Evolutionary conservation across 2,329 filamentous ascomycete genomes (phyloP).

Genomic region (Trichoderma atrobrunneum): DNA sequence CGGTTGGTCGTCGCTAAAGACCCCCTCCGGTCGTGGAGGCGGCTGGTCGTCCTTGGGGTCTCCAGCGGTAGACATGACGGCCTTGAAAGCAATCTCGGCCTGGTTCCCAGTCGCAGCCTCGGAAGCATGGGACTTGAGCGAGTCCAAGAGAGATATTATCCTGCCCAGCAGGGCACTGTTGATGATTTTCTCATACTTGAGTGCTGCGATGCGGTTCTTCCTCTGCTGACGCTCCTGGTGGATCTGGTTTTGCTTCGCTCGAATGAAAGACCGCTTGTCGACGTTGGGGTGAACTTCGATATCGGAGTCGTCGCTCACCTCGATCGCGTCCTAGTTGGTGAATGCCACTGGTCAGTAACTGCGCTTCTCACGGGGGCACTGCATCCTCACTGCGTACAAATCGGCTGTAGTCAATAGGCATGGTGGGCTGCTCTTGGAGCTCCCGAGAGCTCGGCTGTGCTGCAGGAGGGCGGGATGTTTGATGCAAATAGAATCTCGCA

Average conservation of each 20-base stretch:
- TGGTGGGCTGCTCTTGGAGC: constrained; percentile 25
- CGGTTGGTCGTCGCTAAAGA: constrained; percentile 70
- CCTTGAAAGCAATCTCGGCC: constrained; percentile 83
- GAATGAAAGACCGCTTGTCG: constrained; percentile 97
- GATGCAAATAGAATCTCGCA: background rate
- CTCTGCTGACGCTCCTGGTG: constrained; percentile 85
- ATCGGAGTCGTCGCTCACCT: constrained; percentile 97
- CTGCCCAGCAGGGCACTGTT: constrained; percentile 87
- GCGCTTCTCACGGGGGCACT: background rate
- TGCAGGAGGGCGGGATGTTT: background rate
- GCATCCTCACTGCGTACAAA: constrained; percentile 49
- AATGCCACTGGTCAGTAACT: background rate
- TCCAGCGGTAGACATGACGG: constrained; percentile 77
- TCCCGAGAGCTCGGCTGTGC: background rate
- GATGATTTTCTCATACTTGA: constrained; percentile 89
- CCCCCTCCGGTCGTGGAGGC: constrained; percentile 70
- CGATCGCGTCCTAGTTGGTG: constrained; percentile 68
- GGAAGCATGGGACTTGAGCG: constrained; percentile 70
- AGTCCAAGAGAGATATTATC: constrained; percentile 73
- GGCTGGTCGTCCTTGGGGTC: constrained; percentile 72
- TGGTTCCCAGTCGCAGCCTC: constrained; percentile 64
- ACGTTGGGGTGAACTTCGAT: constrained; percentile 98
- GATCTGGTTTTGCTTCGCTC: constrained; percentile 96
- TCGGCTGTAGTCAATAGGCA: constrained; percentile 64
- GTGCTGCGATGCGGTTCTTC: constrained; percentile 81